These are phyloP conservation scores for Ceratobasidium theobromae DNA, from an alignment of 1,284 basidiomycete genomes.

Conservation along the genomic window DNA sequence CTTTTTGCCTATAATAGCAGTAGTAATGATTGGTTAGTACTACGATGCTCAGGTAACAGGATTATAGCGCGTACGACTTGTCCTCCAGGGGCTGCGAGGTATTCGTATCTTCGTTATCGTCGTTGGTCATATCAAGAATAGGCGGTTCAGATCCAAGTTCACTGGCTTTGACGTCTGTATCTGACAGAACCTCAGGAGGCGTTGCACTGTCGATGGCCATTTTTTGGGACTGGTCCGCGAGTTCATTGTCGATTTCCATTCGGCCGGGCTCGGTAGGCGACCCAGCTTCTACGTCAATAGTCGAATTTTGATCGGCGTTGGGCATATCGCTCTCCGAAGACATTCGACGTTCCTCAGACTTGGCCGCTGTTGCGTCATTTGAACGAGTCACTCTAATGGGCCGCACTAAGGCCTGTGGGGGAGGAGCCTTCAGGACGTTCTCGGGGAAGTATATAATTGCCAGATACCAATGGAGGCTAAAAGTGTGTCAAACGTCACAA, in stretches of 20 bases:
- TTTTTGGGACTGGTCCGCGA: slow-evolving; percentile 6
- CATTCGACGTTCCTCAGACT: slow-evolving; percentile 2
- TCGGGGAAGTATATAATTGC: slow-evolving; percentile 89
- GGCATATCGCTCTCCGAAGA: slow-evolving; percentile 5
- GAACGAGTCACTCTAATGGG: slow-evolving; percentile 35
- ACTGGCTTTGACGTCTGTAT: not conserved
- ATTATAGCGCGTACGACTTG: slow-evolving; percentile 14
- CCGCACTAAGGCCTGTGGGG: slow-evolving; percentile 44
- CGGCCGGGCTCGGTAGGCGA: slow-evolving; percentile 25
- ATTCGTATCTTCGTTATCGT: not conserved
- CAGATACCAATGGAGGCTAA: slow-evolving; percentile 94
- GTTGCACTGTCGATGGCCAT: not conserved
- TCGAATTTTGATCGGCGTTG: not conserved
- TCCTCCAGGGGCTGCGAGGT: not conserved
- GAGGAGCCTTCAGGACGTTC: slow-evolving; percentile 41
- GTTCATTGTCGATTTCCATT: slow-evolving; percentile 28
- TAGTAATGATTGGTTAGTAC: not conserved
- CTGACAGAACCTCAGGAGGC: not conserved
- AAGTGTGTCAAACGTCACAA: not conserved
- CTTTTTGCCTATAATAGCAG: slow-evolving; percentile 48
- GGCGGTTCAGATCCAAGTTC: not conserved
- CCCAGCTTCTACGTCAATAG: slow-evolving; percentile 11
- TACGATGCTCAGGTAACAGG: slow-evolving; percentile 10
- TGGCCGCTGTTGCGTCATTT: slow-evolving; percentile 1
- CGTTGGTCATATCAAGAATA: slow-evolving; percentile 8